Evolutionary conservation across 805 yeast species (phyloP).

Genomic region (Lachancea cidri): DNA sequence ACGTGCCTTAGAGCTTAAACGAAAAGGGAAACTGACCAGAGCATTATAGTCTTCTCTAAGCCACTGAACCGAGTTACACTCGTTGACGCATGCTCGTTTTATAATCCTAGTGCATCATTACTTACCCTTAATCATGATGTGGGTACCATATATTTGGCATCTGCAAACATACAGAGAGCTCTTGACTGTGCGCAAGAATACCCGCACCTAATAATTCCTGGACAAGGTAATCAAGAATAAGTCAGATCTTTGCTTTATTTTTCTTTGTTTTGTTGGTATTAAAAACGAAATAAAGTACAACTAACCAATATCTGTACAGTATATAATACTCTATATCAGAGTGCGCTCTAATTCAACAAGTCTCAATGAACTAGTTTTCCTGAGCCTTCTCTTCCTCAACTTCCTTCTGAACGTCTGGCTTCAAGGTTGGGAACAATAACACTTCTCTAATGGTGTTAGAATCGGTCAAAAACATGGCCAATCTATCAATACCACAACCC

Average conservation of each 20-base stretch:
- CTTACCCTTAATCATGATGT: no score
- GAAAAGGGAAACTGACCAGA: constrained; percentile 56
- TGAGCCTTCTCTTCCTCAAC: constrained; percentile 28
- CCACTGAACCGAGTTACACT: no score
- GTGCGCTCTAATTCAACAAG: neutral
- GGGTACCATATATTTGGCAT: no score
- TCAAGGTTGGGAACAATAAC: constrained; percentile 95
- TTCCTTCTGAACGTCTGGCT: constrained; percentile 64
- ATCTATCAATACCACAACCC: constrained; percentile 99
- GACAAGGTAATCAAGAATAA: no score
- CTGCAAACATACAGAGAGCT: no score
- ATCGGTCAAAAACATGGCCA: constrained; percentile 96
- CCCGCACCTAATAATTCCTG: no score
- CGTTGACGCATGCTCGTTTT: no score
- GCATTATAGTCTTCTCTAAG: constrained; percentile 5
- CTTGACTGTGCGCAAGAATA: no score
- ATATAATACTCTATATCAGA: constrained; percentile 1
- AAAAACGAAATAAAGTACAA: neutral
- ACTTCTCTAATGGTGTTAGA: constrained; percentile 97
- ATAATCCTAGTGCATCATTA: no score
- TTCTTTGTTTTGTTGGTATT: no score
- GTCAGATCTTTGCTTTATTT: no score
- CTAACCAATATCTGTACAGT: neutral
- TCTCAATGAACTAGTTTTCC: neutral
- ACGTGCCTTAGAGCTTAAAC: constrained; percentile 79